These are phyloP conservation scores for Cenchrus purpureus DNA, from an alignment of 176 grass and related monocot genomes.

Conservation along the genomic window DNA sequence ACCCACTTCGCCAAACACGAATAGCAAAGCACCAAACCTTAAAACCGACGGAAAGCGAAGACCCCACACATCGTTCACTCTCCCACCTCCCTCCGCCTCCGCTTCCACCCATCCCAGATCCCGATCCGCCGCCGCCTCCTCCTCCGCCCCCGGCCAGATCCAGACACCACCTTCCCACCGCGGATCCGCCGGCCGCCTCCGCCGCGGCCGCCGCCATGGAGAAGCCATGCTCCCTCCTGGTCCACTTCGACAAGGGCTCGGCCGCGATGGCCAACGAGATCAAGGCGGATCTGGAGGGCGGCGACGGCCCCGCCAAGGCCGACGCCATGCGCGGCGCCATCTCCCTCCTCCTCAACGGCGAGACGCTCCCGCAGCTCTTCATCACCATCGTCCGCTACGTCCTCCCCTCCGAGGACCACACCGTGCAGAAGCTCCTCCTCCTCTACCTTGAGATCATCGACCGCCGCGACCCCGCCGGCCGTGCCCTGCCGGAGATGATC, in stretches of 20 bases:
- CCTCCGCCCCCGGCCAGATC: constrained; percentile 22
- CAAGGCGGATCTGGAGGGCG: constrained; percentile 73
- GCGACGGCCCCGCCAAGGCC: constrained; percentile 64
- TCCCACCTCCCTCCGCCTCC: background rate
- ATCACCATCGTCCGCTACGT: constrained; percentile 90
- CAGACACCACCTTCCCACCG: background rate
- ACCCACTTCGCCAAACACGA: background rate
- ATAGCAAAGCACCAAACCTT: background rate
- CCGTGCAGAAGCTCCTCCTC: constrained; percentile 79
- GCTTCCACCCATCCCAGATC: constrained; percentile 20
- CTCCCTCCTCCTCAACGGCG: constrained; percentile 83
- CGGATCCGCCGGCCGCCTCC: background rate
- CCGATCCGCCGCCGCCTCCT: background rate
- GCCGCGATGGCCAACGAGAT: constrained; percentile 82
- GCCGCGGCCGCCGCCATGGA: constrained; percentile 44
- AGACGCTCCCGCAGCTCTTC: constrained; percentile 74
- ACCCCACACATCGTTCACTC: constrained; percentile 12
- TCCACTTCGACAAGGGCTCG: constrained; percentile 87
- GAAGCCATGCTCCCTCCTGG: constrained; percentile 71
- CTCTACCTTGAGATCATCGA: constrained; percentile 87
- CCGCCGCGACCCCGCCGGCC: constrained; percentile 44
- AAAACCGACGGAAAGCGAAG: constrained; percentile 14
- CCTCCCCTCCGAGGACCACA: constrained; percentile 81
- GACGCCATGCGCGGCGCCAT: constrained; percentile 82
- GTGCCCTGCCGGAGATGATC: constrained; percentile 89